Evolutionary conservation across 106 monocot genomes (phyloP).

Genomic region (Acanthochlamys bracteata): DNA sequence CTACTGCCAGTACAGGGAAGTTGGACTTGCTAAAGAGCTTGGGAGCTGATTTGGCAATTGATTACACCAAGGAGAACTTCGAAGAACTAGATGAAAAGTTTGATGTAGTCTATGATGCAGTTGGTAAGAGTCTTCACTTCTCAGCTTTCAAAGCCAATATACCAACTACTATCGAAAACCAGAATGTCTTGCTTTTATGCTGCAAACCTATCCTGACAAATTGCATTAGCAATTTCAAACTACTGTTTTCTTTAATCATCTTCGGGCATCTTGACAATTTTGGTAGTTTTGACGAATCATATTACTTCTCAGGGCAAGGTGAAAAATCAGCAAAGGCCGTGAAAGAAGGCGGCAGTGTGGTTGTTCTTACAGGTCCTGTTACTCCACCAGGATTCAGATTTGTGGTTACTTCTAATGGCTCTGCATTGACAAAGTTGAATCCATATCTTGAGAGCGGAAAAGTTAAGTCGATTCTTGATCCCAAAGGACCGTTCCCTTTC

Average conservation of each 20-base stretch:
- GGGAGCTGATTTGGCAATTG: constrained; percentile 84
- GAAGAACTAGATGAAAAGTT: constrained; percentile 85
- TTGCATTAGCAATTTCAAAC: too few relatives aligned
- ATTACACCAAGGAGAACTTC: constrained; percentile 91
- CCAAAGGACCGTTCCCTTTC: constrained; percentile 65
- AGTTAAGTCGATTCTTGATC: constrained; percentile 71
- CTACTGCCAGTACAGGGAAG: constrained; percentile 80
- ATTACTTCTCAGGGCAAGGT: constrained; percentile 44
- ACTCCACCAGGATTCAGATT: constrained; percentile 68
- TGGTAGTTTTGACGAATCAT: too few relatives aligned
- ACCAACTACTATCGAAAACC: too few relatives aligned
- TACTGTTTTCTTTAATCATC: too few relatives aligned
- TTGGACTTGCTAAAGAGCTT: constrained; percentile 79
- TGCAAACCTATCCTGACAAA: too few relatives aligned
- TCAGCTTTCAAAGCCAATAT: too few relatives aligned
- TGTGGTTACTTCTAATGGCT: constrained; percentile 79
- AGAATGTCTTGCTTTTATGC: too few relatives aligned
- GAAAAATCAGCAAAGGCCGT: constrained; percentile 64
- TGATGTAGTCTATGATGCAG: constrained; percentile 85
- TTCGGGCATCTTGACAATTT: too few relatives aligned
- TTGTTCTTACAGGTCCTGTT: constrained; percentile 56
- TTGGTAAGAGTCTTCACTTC: constrained; percentile 36
- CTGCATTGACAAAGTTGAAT: constrained; percentile 47
- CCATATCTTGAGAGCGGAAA: constrained; percentile 59
- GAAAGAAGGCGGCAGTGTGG: constrained; percentile 77